Evolutionary conservation across 495 filamentous ascomycete genomes (phyloP).

Genomic region (Astrothelium macrocarpum): DNA sequence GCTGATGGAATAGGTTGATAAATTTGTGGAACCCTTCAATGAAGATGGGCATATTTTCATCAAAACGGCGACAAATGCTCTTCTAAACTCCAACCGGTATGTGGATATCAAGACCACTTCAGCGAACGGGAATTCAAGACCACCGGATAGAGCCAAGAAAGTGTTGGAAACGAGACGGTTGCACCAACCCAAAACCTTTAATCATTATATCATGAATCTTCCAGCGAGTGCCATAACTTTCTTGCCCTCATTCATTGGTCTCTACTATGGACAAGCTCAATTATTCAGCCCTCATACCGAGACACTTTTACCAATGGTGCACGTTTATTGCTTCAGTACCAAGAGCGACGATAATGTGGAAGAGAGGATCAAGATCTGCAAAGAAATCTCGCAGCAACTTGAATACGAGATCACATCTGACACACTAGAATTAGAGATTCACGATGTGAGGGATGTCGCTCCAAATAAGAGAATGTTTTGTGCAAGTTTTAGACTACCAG

Average conservation of each 20-base stretch:
- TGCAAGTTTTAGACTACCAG: slow-evolving; percentile 76
- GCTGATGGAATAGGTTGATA: slow-evolving; percentile 41
- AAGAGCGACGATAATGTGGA: slow-evolving; percentile 61
- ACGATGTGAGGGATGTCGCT: slow-evolving; percentile 78
- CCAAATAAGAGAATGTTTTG: slow-evolving; percentile 96
- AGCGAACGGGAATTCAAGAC: slow-evolving; percentile 4
- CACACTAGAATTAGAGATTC: slow-evolving; percentile 49
- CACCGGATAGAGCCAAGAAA: slow-evolving; percentile 20
- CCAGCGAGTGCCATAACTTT: slow-evolving; percentile 82
- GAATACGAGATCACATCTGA: slow-evolving; percentile 47
- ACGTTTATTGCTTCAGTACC: slow-evolving; percentile 81
- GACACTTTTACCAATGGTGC: slow-evolving; percentile 63
- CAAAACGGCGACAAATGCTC: slow-evolving; percentile 48
- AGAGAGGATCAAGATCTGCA: slow-evolving; percentile 55
- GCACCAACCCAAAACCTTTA: slow-evolving; percentile 43
- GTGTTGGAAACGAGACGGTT: slow-evolving; percentile 17
- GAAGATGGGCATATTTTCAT: slow-evolving; percentile 77
- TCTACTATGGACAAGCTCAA: slow-evolving; percentile 59
- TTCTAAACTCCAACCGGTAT: slow-evolving; percentile 45
- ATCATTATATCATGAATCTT: slow-evolving; percentile 95
- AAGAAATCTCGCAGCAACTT: slow-evolving; percentile 54
- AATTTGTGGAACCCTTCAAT: slow-evolving; percentile 71
- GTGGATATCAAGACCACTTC: slow-evolving; percentile 21
- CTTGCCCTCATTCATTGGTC: slow-evolving; percentile 70
- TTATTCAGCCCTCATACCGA: slow-evolving; percentile 53